Base-by-base conservation (phyloP, 139 green algal genomes). In the Chlamydomonas sp. region DNA sequence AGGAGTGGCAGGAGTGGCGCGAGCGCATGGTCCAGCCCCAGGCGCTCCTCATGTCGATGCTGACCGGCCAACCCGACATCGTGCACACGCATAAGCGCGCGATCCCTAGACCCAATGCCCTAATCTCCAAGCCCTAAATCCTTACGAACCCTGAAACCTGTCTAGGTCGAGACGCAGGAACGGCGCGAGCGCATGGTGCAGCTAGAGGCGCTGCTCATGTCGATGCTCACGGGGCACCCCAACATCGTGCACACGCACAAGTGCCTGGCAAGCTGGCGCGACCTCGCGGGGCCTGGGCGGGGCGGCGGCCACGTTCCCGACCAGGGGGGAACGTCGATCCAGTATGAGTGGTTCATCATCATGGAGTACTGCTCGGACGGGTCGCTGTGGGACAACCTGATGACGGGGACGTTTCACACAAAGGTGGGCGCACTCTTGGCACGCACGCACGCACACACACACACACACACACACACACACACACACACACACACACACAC, bases 361-460 rank as follows among this genome's bases (percentile, higher is more conserved):
- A 78, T 78, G 72, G 72, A 78, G 59, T 35, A 73, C 54, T 78
- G 72, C 34, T 22, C 24, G 20, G 37, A 48, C 39, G 72, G 72
- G 35, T 78, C 72, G 33, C 58, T 78, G 43, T 57, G 72, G 2
- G 4, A 36, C 1, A 49, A 34, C 16, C 58, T 78, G 16, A 58
- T 73, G 35, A 22, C 5, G 35, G 66, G 70, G 54, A 35, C 10
- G 35, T 47, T 73, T 33, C 72, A 78, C 34, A 38, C 43, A 26
- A 13, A 26, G 16, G 43, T 16, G 16, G 43, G 43, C 13, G 43
- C 13, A 54, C n/a, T n/a, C n/a, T n/a, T n/a, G n/a, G n/a, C n/a
- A n/a, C n/a, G n/a, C n/a, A n/a, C n/a, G n/a, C n/a, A n/a, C n/a
- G n/a, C n/a, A n/a, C n/a, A n/a, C n/a, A n/a, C n/a, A n/a, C n/a